Conservation (phyloP, 129 eudicot genomes). For the Smallanthus sonchifolius region DNA sequence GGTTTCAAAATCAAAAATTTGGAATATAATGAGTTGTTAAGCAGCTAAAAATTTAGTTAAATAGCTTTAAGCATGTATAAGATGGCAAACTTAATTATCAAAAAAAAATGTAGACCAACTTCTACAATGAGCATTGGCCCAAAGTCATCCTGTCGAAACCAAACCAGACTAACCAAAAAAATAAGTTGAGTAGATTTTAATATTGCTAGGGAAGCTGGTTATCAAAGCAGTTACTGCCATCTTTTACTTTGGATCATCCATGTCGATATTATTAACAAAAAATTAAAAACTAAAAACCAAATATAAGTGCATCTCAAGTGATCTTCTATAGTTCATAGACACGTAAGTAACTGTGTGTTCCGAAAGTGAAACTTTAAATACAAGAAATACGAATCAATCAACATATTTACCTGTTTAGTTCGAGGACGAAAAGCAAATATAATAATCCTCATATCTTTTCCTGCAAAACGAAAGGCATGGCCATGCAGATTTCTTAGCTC, state of each 20-base stretch:
- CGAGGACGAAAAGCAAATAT: conserved; percentile 89
- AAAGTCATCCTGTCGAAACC: not conserved
- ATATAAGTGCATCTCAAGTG: not conserved
- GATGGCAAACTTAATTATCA: not conserved
- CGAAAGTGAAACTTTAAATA: not conserved
- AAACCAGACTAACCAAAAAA: not conserved
- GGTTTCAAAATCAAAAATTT: not conserved
- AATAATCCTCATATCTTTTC: conserved; percentile 93
- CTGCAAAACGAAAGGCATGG: conserved; percentile 44
- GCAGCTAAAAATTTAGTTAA: not conserved
- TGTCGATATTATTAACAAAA: not conserved
- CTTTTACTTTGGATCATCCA: not conserved
- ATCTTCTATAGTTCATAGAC: not conserved
- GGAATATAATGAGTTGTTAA: not conserved
- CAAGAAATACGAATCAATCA: not conserved
- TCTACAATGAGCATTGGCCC: not conserved
- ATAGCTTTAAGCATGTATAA: not conserved
- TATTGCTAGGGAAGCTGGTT: not conserved
- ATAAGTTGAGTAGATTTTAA: not conserved
- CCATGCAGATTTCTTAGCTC: conserved; percentile 14
- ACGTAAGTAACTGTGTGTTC: not conserved
- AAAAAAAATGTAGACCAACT: not conserved
- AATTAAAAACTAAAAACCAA: not conserved
- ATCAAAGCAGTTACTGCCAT: not conserved
- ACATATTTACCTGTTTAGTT: conserved; percentile 73